These are phyloP conservation scores for Globisporangium iwayamae DNA, from an alignment of 352 stramenopile genomes.

Conservation along the genomic window DNA sequence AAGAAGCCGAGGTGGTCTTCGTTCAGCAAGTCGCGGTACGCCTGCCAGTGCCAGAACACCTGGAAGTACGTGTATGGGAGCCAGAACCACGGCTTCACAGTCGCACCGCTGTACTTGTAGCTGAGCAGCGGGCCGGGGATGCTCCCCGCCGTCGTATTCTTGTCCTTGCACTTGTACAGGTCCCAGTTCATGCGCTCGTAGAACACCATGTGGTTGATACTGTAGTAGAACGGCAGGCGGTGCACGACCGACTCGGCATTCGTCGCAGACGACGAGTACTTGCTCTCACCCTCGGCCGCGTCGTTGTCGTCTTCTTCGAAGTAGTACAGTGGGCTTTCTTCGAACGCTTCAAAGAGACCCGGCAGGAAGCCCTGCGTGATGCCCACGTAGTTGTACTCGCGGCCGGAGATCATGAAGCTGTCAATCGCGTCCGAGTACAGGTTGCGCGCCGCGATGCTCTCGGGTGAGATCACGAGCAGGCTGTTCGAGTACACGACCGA, in stretches of 20 bases:
- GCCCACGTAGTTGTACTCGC: slow-evolving; percentile 79
- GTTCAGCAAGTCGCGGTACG: slow-evolving; percentile 46
- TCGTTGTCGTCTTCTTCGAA: slow-evolving; percentile 40
- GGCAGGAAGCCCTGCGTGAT: slow-evolving; percentile 80
- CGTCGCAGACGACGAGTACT: slow-evolving; percentile 20
- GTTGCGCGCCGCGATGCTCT: slow-evolving; percentile 61
- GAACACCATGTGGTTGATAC: slow-evolving; percentile 88
- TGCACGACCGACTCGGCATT: slow-evolving; percentile 54
- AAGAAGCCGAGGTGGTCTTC: slow-evolving; percentile 71
- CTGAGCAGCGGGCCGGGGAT: slow-evolving; percentile 72
- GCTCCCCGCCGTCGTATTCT: slow-evolving; percentile 43
- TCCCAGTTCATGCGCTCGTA: slow-evolving; percentile 88
- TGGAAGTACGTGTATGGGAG: slow-evolving; percentile 80
- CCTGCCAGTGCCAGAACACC: slow-evolving; percentile 81
- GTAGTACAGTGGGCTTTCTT: slow-evolving; percentile 77
- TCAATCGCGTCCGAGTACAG: slow-evolving; percentile 82
- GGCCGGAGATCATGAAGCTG: slow-evolving; percentile 78
- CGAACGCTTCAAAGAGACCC: slow-evolving; percentile 76
- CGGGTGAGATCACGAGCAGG: slow-evolving; percentile 74
- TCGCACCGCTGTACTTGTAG: slow-evolving; percentile 77
- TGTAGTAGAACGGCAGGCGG: slow-evolving; percentile 81
- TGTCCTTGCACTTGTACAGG: slow-evolving; percentile 81
- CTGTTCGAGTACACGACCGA: slow-evolving; percentile 80
- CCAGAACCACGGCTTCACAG: slow-evolving; percentile 81
- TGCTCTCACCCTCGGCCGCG: slow-evolving; percentile 25